These are phyloP conservation scores for Diaporthe sp. DNA, from an alignment of 2,329 filamentous ascomycete genomes.

Conservation along the genomic window DNA sequence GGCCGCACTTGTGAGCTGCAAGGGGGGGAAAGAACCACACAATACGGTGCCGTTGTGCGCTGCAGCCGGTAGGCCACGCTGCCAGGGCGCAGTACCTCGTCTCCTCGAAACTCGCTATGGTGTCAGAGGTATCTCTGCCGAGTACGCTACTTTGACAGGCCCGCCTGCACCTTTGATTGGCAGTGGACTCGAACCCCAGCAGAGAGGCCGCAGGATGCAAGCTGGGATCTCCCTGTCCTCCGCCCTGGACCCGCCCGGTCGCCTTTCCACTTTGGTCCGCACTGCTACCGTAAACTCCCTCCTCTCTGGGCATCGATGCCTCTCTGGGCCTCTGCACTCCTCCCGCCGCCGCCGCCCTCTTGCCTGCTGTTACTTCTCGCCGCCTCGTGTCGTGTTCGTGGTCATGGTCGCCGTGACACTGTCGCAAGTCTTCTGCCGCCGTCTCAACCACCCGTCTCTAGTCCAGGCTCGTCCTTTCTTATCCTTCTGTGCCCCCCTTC, in stretches of 20 bases:
- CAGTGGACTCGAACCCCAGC: slow-evolving; percentile 28
- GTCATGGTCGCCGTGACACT: slow-evolving; percentile 2
- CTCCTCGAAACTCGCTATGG: slow-evolving; percentile 20
- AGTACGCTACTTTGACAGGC: neutral
- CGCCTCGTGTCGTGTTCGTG: slow-evolving; percentile 11
- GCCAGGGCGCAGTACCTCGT: slow-evolving; percentile 19
- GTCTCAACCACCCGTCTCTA: neutral
- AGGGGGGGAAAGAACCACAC: slow-evolving; percentile 3
- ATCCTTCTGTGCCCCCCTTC: neutral
- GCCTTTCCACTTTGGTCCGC: slow-evolving; percentile 25
- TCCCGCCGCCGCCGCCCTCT: slow-evolving; percentile 11
- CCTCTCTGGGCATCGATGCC: slow-evolving; percentile 12
- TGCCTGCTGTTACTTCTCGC: neutral
- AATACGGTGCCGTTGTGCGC: neutral
- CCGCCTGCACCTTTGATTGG: slow-evolving; percentile 21
- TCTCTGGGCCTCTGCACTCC: slow-evolving; percentile 18
- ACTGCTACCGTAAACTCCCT: slow-evolving; percentile 14
- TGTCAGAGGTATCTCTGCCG: slow-evolving; percentile 11
- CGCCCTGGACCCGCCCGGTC: slow-evolving; percentile 13
- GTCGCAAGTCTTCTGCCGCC: slow-evolving; percentile 2
- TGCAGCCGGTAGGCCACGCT: slow-evolving; percentile 5
- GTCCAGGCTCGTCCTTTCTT: neutral
- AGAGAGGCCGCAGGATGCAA: slow-evolving; percentile 7
- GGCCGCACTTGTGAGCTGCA: slow-evolving; percentile 16
- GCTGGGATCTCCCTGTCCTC: neutral